Evolutionary conservation across 2,329 filamentous ascomycete species (phyloP), one percentile per base, ranked within the genome.

Genomic region (Penicillium sp.): DNA sequence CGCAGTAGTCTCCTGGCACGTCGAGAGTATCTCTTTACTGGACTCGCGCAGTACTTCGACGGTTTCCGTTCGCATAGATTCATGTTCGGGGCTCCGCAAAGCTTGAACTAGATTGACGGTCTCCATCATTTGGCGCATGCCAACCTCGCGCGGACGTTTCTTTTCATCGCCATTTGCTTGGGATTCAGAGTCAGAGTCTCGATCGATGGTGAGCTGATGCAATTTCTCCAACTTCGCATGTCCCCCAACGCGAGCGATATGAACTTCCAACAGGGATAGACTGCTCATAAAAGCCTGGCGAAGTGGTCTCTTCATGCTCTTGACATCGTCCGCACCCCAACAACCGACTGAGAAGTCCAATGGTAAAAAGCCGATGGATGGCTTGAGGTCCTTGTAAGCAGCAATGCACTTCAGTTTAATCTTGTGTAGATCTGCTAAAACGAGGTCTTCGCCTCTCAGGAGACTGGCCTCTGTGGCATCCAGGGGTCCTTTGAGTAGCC

Each of bases 241-340:
- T 32, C 60, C 62, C 9, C 62, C 57, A 1, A 69, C 27, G 4
- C 70, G 69, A 1, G 65, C 60, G 5, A 78, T 73, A 9, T 79
- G 77, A 13, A 78, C 70, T n/a, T 79, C 76, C 9, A 79, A 45
- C 4, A 80, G 51, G 0, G 71, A 72, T 0, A 78, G 23, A 6
- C 65, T 67, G 0, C 68, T 62, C 0, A 73, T 53, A 54, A 76
- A 68, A 8, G 72, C 62, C 9, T 74, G 66, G 0, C 76, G 69
- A 0, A 78, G 56, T 0, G 69, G 70, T 4, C 66, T 66, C 11
- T 74, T 68, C 7, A 81, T 53, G 0, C 60, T 61, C 4, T 67
- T 65, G 14, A 81, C 67, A 16, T 80, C 76, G 8, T 76, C 71
- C 1, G 78, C 65, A 14, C 67, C 74, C 79, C 79, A 81, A 2